phyloP scores from a whole-genome alignment of 257 asterid genomes.

The Solanum rostratum region DNA sequence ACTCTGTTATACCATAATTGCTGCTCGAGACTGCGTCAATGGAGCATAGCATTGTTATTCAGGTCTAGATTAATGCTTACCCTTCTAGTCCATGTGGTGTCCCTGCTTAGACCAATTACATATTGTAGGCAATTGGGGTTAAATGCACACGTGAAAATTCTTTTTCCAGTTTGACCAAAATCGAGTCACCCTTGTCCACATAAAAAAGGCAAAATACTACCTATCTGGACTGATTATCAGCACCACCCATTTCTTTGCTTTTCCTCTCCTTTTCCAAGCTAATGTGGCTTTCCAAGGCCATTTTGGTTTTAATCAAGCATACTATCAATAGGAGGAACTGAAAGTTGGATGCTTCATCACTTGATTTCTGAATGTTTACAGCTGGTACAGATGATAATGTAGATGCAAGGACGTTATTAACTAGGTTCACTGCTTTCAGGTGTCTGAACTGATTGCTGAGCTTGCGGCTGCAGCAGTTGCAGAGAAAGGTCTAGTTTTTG shows the following conservation, averaged over 20 bases:
- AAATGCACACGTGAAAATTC: neutral
- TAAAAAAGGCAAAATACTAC: neutral
- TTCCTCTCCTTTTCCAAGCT: neutral
- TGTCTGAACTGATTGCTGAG: slow-evolving; percentile 64
- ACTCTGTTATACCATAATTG: neutral
- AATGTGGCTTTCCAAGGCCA: neutral
- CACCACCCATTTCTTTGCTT: neutral
- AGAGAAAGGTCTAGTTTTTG: slow-evolving; percentile 66
- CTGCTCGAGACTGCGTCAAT: neutral
- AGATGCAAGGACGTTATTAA: neutral
- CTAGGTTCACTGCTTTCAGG: slow-evolving; percentile 29
- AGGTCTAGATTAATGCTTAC: neutral
- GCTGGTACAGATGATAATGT: neutral
- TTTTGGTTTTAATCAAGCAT: neutral
- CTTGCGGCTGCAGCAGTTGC: slow-evolving; percentile 81
- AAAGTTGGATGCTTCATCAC: neutral
- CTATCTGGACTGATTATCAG: neutral
- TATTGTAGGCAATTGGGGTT: neutral
- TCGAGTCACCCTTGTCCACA: neutral
- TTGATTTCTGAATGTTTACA: neutral
- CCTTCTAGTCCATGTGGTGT: neutral
- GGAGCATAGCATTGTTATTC: neutral
- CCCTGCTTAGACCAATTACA: neutral
- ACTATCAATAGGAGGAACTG: neutral
- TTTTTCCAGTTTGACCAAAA: neutral